Evolutionary conservation across 192 early-diverging fungal species (phyloP).

Genomic region (Coemansia asiatica): DNA sequence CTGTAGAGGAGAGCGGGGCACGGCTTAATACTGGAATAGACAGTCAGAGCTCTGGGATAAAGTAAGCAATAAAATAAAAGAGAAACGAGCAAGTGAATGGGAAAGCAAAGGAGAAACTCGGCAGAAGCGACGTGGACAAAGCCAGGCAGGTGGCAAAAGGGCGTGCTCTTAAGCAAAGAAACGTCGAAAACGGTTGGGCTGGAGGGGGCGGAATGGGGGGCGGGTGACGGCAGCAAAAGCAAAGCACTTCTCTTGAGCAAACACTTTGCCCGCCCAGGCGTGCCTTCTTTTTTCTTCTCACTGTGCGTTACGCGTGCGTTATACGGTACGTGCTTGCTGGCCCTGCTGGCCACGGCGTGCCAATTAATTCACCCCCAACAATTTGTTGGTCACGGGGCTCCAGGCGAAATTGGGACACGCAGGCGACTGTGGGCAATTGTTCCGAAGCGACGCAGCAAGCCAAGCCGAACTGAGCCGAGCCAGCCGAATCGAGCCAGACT

Average conservation of each 20-base stretch:
- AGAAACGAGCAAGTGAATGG: no score
- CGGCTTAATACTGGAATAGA: no score
- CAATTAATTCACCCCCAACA: slow-evolving; percentile 23
- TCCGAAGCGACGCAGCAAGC: background rate
- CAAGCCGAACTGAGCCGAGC: background rate
- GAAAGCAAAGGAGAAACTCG: no score
- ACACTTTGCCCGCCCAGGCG: background rate
- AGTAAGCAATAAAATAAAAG: no score
- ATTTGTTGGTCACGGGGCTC: slow-evolving; percentile 19
- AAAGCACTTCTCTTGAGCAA: no score
- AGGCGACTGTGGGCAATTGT: slow-evolving; percentile 22
- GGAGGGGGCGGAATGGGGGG: background rate
- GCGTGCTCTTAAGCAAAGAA: no score
- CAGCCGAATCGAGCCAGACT: no score
- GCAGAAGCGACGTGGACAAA: no score
- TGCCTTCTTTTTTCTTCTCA: background rate
- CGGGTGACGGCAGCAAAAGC: slow-evolving; percentile 5
- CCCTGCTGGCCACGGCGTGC: slow-evolving; percentile 1
- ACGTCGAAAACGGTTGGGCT: background rate
- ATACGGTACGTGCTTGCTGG: background rate
- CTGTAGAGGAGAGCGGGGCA: no score
- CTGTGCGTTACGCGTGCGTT: background rate
- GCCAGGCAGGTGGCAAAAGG: no score
- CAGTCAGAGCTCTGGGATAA: no score
- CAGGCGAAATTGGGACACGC: background rate